Percentiles rank a stretch among this genome's conserved stretches.
These are phyloP conservation scores for Mycena galericulata DNA, from an alignment of 768 basidiomycete genomes.

Conservation along the genomic window DNA sequence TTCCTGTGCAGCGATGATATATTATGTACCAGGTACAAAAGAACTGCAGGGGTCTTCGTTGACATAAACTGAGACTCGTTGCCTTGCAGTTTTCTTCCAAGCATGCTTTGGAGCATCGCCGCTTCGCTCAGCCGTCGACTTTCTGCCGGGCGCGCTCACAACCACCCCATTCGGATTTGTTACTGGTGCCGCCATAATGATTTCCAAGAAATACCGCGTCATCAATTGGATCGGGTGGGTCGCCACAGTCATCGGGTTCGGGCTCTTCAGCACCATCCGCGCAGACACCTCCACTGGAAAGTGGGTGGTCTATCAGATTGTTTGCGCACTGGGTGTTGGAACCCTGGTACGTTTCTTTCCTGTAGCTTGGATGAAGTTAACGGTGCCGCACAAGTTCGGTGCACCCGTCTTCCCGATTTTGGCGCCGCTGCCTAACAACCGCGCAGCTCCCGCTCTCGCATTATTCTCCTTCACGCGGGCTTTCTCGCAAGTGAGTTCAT, in stretches of 20 bases:
- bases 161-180: constrained; percentile 54
- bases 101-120: constrained; percentile 53
- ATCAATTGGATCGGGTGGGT: constrained; percentile 52
- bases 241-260: constrained; percentile 51
- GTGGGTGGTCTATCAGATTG: constrained; percentile 45
- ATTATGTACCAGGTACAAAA: constrained; percentile 50
- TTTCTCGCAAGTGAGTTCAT: too few relatives aligned
- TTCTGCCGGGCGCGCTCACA: constrained; percentile 47
- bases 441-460: constrained; percentile 52
- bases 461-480: constrained; percentile 47
- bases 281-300: constrained; percentile 33
- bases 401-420: too few relatives aligned
- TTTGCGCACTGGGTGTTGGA: constrained; percentile 26
- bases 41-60: too few relatives aligned
- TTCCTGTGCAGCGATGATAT: constrained; percentile 31
- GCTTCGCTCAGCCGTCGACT: constrained; percentile 49
- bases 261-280: constrained; percentile 43
- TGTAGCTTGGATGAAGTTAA: constrained; percentile 9
- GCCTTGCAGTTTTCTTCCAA: constrained; percentile 58
- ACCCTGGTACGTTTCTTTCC: constrained; percentile 9
- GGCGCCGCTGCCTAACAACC: constrained; percentile 48
- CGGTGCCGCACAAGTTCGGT: constrained; percentile 46
- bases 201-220: constrained; percentile 47
- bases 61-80: neutral
- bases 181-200: constrained; percentile 45